Conservation (phyloP, 2,329 filamentous ascomycete genomes). For the Cladosporium halotolerans region DNA sequence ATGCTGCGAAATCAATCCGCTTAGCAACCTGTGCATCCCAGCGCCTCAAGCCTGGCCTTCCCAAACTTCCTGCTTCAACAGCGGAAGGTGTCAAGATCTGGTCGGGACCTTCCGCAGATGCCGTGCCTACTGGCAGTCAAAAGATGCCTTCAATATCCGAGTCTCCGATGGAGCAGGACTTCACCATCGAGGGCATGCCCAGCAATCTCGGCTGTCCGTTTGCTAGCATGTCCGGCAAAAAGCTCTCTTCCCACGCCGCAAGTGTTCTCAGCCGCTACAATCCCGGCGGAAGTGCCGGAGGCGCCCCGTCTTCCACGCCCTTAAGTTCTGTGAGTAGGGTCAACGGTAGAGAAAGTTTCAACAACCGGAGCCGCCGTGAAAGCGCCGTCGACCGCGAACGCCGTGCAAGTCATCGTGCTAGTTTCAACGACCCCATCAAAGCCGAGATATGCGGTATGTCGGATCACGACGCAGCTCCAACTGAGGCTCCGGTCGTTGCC, state of each 20-base stretch:
- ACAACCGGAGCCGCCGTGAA: not conserved
- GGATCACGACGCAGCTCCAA: slow-evolving; percentile 17
- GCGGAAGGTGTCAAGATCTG: slow-evolving; percentile 27
- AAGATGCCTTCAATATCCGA: slow-evolving; percentile 34
- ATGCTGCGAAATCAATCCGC: slow-evolving; percentile 32
- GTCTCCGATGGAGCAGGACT: slow-evolving; percentile 70
- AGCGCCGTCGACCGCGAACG: slow-evolving; percentile 11
- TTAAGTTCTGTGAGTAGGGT: slow-evolving; percentile 25
- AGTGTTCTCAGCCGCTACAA: slow-evolving; percentile 36
- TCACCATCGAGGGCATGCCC: slow-evolving; percentile 77
- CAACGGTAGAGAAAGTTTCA: slow-evolving; percentile 40
- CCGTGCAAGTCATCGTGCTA: slow-evolving; percentile 24
- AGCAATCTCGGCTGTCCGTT: slow-evolving; percentile 79
- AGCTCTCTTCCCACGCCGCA: slow-evolving; percentile 32
- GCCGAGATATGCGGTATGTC: slow-evolving; percentile 32
- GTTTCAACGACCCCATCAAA: slow-evolving; percentile 31
- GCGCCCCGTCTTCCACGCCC: slow-evolving; percentile 21
- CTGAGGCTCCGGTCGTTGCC: slow-evolving; percentile 7
- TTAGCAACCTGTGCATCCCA: slow-evolving; percentile 25
- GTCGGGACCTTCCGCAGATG: slow-evolving; percentile 32
- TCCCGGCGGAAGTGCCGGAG: slow-evolving; percentile 10
- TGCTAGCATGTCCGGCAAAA: slow-evolving; percentile 44
- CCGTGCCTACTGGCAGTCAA: slow-evolving; percentile 28
- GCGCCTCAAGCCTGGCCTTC: slow-evolving; percentile 15
- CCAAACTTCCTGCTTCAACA: slow-evolving; percentile 12